Base-by-base conservation (phyloP, 2,329 filamentous ascomycete species). In the Rachicladosporium sp. region DNA sequence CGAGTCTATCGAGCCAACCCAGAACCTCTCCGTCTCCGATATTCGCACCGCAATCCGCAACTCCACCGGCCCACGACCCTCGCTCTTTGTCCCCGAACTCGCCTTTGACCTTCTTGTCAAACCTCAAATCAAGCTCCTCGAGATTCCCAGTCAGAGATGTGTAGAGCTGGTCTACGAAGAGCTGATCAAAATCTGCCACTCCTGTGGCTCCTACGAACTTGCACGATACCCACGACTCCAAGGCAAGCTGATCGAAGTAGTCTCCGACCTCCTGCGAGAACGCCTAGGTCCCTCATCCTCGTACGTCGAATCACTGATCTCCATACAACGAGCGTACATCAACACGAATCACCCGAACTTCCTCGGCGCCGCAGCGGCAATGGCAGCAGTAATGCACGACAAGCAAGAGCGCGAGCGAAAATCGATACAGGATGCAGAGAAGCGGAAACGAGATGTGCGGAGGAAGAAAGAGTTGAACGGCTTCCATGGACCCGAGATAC, bases 341-440 rank as follows among this genome's bases (percentile, higher is more conserved):
- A 98, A 98, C 68, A 98, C 91, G 32, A 98, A 98, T 57, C 91
- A 98, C 59, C 91, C 91, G 36, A 98, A 98, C 63, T 98, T 98
- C 68, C 76, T 96, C 10, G 91, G 91, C 33, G 91, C 91, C 10
- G 89, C 91, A 13, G 89, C 88, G 29, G 91, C 91, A 46, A 98
- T 98, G 91, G 89, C 86, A 50, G 87, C 91, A 35, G 89, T 98
- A 35, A 93, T 98, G 45, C 84, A 78, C 56, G 89, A 82, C 57
- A 94, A 91, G 65, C 87, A 96, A 59, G 91, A 98, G 50, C 81
- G 87, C 50, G 89, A 98, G 63, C 81, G 86, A 61, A 88, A 86
- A 60, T 75, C 72, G 31, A 63, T 83, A 32, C 69, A 85, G 11
- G 81, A 84, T 42, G 87, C 93, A 52, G 88, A 96, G 62, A 78